A percentile compares a stretch with the other conserved stretches of the same genome.
Evolutionary conservation across 2,329 filamentous ascomycete genomes (phyloP).

Genomic region (Ophiostoma quercus): DNA sequence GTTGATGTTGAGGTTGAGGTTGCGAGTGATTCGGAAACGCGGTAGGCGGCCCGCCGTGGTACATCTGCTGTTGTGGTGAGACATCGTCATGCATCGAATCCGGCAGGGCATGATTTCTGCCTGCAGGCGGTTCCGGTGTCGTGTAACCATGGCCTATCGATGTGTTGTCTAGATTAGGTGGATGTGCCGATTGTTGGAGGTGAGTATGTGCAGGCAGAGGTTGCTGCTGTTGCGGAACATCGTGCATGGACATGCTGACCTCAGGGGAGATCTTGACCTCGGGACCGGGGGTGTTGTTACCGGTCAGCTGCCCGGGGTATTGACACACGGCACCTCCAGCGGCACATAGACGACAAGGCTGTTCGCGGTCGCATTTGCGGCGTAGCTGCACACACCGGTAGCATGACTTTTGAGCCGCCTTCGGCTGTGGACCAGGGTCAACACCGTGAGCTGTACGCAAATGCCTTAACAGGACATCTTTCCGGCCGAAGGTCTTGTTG

Average conservation of each 20-base stretch:
- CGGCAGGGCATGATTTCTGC: background rate
- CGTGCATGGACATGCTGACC: background rate
- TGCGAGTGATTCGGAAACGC: background rate
- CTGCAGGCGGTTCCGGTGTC: background rate
- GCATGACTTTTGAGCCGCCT: conserved; percentile 31
- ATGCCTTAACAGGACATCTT: conserved; percentile 33
- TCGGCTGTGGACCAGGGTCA: conserved; percentile 24
- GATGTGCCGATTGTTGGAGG: background rate
- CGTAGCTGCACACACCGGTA: conserved; percentile 32
- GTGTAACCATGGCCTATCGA: background rate
- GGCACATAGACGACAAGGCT: conserved; percentile 30
- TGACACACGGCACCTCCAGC: conserved; percentile 24
- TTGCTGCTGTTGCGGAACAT: background rate
- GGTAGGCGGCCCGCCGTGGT: background rate
- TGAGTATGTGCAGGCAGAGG: background rate
- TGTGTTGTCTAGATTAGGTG: background rate
- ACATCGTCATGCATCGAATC: background rate
- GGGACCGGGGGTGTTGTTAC: background rate
- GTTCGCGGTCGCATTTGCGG: conserved; percentile 29
- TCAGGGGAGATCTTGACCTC: background rate
- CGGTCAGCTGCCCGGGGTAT: conserved; percentile 18
- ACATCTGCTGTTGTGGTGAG: background rate
- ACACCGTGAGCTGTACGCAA: conserved; percentile 30
- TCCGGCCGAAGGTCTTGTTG: conserved; percentile 28
- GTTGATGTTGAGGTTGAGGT: background rate